Base-by-base conservation (phyloP, 2,329 filamentous ascomycete species). In the Ophiostoma piceae region DNA sequence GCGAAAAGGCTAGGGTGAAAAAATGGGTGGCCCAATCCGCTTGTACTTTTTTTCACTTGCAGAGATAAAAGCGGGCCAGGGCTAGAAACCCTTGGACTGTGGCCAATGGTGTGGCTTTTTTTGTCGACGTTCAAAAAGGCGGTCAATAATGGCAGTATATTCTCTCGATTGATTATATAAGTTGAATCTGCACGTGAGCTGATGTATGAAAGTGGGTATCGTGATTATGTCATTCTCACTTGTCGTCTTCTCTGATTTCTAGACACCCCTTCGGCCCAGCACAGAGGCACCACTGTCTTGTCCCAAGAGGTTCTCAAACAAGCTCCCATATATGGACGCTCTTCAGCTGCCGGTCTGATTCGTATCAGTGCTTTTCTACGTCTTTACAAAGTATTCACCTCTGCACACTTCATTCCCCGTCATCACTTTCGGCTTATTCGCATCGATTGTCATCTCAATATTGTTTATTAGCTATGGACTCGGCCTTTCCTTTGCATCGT, bases 1-100 rank as follows among this genome's bases (percentile, higher is more conserved):
- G 67, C 32, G 26, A 67, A 62, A 68, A 51, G n/a, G 60, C 67
- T 64, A 65, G 19, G 54, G 65, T 22, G 67, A 68, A 71, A 71
- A 71, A 71, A 69, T 65, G 22, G 51, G 64, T 68, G 39, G 37
- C 14, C 51, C 66, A 67, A 43, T 66, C 66, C 37, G 68, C 64
- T 60, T 37, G 11, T 32, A 5, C 65, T 43, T 68, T 67, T 68
- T 68, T 37, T 69, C 19, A 62, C 35, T 64, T 14, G 26, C 26
- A 32, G 6, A 5, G 60, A 9, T 37, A 64, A 39, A 65, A 65
- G 11, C 32, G 62, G 62, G 62, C 22, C 62, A 65, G 62, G 62
- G 62, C 35, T 39, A 65, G 9, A 39, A 39, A 22, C 62, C 62
- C 62, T 65, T n/a, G 9, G 5, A 32, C 7, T 14, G 6, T 64